Base-by-base conservation (phyloP, 352 stramenopile species). In the Phytophthora hybrid region DNA sequence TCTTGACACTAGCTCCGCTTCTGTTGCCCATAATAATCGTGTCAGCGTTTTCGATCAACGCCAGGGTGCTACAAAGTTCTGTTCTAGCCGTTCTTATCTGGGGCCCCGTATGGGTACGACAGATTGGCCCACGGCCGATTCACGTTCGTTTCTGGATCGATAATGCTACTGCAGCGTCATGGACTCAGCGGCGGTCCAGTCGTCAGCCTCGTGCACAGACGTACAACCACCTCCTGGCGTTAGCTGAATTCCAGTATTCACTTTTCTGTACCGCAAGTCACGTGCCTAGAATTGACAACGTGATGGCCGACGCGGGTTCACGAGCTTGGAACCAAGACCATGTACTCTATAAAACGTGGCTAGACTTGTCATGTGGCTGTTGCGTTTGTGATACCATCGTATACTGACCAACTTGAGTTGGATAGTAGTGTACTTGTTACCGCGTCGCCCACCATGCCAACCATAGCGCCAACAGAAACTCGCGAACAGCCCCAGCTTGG, bases 11-110 rank as follows among this genome's bases (percentile, higher is more conserved):
- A 11, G 13, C 16, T 49, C 41, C 5, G 44, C 13, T 52, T 21
- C n/a, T n/a, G 10, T 44, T 13, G 10, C 37, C 37, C 13, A 44
- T 44, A 41, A 41, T 41, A n/a, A 5, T 9, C 79, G 72, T 9
- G 73, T 52, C 16, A 80, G 77, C 49, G 77, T 44, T 29, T 21
- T 63, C 57, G 4, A 63, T 63, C 41, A 63, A 63, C 23, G 34
- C 52, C 8, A 11, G 37, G 1, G 19, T 46, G 16, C n/a, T 55
- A 6, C 23, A 54, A 6, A 63, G 57, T 21, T 39, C 11, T n/a
- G 21, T 54, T 4, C 19, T 63, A 3, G 57, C 37, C 3, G 57
- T 21, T 4, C 39, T 63, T 6, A 10, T 63, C 18, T 63, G 57
- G 57, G 34, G 34, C 10, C 57, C 57, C 18, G 13, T 49, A 23